Evolutionary conservation across 139 green algal genomes (phyloP).

Genomic region (Chlorella sp.): DNA sequence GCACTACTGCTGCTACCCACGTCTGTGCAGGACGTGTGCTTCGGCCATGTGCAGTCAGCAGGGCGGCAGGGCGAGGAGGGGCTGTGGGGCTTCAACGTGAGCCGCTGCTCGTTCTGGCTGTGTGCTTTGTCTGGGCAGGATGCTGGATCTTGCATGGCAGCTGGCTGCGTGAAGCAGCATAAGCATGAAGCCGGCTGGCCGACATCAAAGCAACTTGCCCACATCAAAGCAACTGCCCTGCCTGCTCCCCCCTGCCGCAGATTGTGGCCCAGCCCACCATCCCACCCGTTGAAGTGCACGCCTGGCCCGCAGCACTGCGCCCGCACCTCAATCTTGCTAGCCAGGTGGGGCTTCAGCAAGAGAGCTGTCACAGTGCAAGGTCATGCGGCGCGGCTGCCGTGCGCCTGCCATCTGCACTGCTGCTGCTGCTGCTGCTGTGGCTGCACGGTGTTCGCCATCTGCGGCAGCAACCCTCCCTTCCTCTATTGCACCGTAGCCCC

Average conservation of each 20-base stretch:
- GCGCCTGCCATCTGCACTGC: no score
- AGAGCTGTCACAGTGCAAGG: no score
- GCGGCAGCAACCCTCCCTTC: no score
- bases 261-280: constrained; percentile 2
- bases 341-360: neutral
- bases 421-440: no score
- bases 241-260: neutral
- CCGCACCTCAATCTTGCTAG: neutral
- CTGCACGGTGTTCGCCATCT: no score
- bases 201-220: no score
- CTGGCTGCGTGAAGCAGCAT: no score
- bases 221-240: no score
- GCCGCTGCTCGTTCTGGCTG: neutral
- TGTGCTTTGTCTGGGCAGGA: no score
- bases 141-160: no score
- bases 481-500: no score
- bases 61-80: constrained; percentile 1
- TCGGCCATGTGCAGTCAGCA: constrained; percentile 13
- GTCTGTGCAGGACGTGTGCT: constrained; percentile 37
- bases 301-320: neutral
- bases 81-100: constrained; percentile 31
- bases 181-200: no score
- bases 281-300: constrained; percentile 5
- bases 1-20: neutral
- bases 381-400: neutral